Evolutionary conservation across 352 stramenopile genomes (phyloP), one percentile per base, ranked within the genome.

Genomic region (Globisporangium spiculum): DNA sequence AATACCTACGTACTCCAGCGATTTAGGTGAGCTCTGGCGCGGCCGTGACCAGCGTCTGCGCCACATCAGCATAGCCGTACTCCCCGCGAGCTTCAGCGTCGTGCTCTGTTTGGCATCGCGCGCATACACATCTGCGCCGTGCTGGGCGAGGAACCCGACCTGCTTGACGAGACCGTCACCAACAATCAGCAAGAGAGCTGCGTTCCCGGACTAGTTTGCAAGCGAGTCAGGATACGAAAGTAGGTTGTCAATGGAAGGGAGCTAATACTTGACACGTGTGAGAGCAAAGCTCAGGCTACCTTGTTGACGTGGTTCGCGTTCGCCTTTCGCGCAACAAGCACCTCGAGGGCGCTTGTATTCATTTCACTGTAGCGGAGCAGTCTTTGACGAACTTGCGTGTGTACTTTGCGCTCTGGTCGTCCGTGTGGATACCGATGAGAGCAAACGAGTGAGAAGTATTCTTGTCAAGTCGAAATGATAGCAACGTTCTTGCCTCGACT

Each of bases 121-220:
- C 9, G 61, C 57, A 54, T 63, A 70, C 18, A 60, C 41, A 24
- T 87, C 75, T 12, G 75, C 79, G 14, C 73, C 75, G 41, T 78
- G 58, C 0, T 53, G 67, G 3, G 83, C 34, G 53, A 87, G 74
- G n/a, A 81, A 73, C 66, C 82, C 66, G 20, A 84, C 75, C 67
- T 87, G 77, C 44, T 78, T 76, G 68, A 73, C 75, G 52, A 87
- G 77, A 30, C 73, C 77, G 70, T 82, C 77, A 44, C 79, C 72
- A 3, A 76, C 48, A 8, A 72, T 73, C 26, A 83, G 61, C 1
- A 80, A 68, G n/a, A 87, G 68, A 20, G 76, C 60, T 27, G 70
- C 79, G 34, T 86, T 72, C 34, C 71, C 71, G n/a, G 68, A 65
- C 72, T 79, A 59, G 9, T 2, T 14, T 41, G 9, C 34, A 41